Percentiles rank a stretch among this genome's conserved stretches.
Evolutionary conservation across 805 yeast genomes (phyloP).

Genomic region (Wickerhamiella brachini): DNA sequence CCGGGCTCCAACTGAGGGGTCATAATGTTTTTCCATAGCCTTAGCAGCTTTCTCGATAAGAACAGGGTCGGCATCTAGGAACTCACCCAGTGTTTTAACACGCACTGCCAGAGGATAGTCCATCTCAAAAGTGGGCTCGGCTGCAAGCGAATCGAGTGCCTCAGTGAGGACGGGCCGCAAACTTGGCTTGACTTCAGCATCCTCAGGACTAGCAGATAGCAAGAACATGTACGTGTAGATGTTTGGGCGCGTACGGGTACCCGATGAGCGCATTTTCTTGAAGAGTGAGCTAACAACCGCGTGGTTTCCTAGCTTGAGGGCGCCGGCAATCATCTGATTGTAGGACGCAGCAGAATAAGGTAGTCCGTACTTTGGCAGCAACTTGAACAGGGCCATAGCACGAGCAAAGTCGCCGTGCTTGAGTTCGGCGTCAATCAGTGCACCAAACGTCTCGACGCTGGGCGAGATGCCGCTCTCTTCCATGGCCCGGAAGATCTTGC

Average conservation of each 20-base stretch:
- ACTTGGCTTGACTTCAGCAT: not conserved
- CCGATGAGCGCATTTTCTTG: slow-evolving; percentile 5
- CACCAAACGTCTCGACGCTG: slow-evolving; percentile 19
- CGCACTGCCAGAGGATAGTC: slow-evolving; percentile 13
- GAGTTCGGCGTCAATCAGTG: slow-evolving; percentile 22
- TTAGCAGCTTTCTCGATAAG: slow-evolving; percentile 3
- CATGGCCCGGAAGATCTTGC: slow-evolving; percentile 34
- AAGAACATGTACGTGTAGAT: slow-evolving; percentile 20
- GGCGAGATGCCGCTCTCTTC: slow-evolving; percentile 21
- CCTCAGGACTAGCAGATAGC: slow-evolving; percentile 3
- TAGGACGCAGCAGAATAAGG: slow-evolving; percentile 19
- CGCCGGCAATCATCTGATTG: slow-evolving; percentile 22
- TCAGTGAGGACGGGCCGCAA: slow-evolving; percentile 5
- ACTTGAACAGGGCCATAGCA: slow-evolving; percentile 14
- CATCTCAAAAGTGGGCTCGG: slow-evolving; percentile 2
- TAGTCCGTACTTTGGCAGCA: slow-evolving; percentile 16
- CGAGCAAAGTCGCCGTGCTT: slow-evolving; percentile 15
- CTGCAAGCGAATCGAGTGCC: slow-evolving; percentile 4
- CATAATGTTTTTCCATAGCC: not conserved
- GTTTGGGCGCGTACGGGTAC: slow-evolving; percentile 14
- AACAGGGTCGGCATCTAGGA: slow-evolving; percentile 1
- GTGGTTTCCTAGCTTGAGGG: slow-evolving; percentile 9
- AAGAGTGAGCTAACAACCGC: slow-evolving; percentile 16
- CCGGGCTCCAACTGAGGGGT: not conserved
- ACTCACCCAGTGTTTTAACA: not conserved